These are phyloP conservation scores for Verticillium klebahnii DNA, from an alignment of 2,329 filamentous ascomycete genomes.

Conservation along the genomic window DNA sequence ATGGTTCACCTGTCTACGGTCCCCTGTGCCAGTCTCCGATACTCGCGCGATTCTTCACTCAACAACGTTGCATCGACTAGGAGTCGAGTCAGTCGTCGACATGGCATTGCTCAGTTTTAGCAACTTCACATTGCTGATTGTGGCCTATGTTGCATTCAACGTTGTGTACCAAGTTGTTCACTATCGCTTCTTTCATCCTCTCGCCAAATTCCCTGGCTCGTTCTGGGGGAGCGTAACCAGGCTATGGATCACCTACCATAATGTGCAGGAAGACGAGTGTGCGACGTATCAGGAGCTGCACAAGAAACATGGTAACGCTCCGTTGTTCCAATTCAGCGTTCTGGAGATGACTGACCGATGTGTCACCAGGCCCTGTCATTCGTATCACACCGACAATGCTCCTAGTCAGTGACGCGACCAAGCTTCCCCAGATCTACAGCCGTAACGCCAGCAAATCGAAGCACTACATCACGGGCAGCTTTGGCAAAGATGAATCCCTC, in stretches of 20 bases:
- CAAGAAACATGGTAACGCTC: slow-evolving; percentile 39
- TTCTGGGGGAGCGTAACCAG: slow-evolving; percentile 51
- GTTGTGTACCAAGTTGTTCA: slow-evolving; percentile 42
- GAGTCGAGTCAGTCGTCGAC: slow-evolving; percentile 7
- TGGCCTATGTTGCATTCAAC: slow-evolving; percentile 20
- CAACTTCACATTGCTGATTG: slow-evolving; percentile 26
- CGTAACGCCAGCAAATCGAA: slow-evolving; percentile 52
- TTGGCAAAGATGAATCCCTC: slow-evolving; percentile 48
- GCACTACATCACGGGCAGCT: slow-evolving; percentile 54
- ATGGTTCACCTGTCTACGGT: not conserved
- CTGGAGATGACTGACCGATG: not conserved
- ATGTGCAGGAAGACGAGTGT: slow-evolving; percentile 40
- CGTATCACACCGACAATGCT: slow-evolving; percentile 49
- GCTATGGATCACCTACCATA: slow-evolving; percentile 50
- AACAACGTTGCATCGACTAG: not conserved
- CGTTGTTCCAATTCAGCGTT: not conserved
- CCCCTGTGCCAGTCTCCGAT: not conserved
- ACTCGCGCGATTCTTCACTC: not conserved
- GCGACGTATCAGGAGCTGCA: slow-evolving; percentile 34
- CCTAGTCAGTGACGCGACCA: slow-evolving; percentile 45
- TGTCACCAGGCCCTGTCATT: slow-evolving; percentile 41
- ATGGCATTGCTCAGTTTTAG: slow-evolving; percentile 31
- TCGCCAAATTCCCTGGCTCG: slow-evolving; percentile 47
- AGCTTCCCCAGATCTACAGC: slow-evolving; percentile 52
- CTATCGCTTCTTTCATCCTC: slow-evolving; percentile 47